Evolutionary conservation across 176 grass and related monocot genomes (phyloP), one percentile per base, ranked within the genome.

Genomic region (Bolboschoenus planiculmis): DNA sequence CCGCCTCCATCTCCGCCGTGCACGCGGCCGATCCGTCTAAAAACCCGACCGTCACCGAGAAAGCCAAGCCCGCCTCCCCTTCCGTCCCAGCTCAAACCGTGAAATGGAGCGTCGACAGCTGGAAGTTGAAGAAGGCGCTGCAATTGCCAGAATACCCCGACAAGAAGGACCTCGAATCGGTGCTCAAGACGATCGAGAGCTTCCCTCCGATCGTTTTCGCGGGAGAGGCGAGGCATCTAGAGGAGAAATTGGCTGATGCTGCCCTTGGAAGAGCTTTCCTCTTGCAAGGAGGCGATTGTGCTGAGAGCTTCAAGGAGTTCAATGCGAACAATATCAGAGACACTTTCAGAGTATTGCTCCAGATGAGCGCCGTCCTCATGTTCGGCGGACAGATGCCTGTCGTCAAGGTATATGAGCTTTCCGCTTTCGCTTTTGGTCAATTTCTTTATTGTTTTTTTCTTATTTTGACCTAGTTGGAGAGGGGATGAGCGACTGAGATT

Each of bases 261-360:
- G 94, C 94, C 80, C 85, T 92, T 81, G 94, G 94, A 43, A 87
- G 87, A 73, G 94, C 92, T 44, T 97, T 97, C 88, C 88, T 97
- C 43, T 86, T 97, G 64, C 94, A 97, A 85, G 94, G 94, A 27
- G 94, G 94, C 0, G 94, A 97, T 81, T 99, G 97, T 55, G 97
- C 97, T 5, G 97, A 99, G 91, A 99, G 97, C 91, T 99, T 99
- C 97, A 99, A 99, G 93, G 97, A 99, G 87, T 99, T 99, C 86
- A 87, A 99, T 85, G 93, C 93, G 8, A 99, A 92, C 80, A 99
- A 99, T 61, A 99, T 96, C 83, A 81, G 97, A 7, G 97, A 99
- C 84, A 99, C 97, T 43, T 99, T 99, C 92, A 87, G 94, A 51
- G 85, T 97, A 56, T 86, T 97, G 67, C 94, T 97, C 42, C 94